A percentile compares a stretch with the other conserved stretches of the same genome.
Evolutionary conservation across 805 yeast genomes (phyloP).

Genomic region (Metschnikowia peoriensis): DNA sequence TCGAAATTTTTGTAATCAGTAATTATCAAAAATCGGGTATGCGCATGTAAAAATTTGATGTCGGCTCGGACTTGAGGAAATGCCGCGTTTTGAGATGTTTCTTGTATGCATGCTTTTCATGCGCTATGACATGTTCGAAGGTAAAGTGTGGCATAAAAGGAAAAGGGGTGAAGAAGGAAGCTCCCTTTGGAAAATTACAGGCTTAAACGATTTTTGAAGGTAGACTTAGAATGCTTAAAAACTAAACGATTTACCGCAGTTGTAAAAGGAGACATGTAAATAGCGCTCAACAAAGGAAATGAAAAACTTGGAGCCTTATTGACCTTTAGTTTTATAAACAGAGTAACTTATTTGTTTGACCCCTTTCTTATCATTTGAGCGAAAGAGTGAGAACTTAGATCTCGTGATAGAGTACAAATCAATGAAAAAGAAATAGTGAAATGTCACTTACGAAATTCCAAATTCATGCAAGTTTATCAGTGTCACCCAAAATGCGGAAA

Average conservation of each 20-base stretch:
- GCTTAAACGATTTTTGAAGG: not conserved
- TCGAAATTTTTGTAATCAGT: not conserved
- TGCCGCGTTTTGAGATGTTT: not conserved
- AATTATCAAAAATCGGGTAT: not conserved
- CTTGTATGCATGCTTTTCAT: not conserved
- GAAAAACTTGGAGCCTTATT: too few relatives aligned
- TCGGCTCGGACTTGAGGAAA: conserved; percentile 5
- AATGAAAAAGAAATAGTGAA: not conserved
- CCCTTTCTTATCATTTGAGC: not conserved
- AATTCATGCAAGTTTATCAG: too few relatives aligned
- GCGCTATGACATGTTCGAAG: conserved; percentile 4
- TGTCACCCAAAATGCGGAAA: not conserved
- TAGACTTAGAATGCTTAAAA: not conserved
- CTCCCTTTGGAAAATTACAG: not conserved
- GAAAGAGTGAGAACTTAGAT: not conserved
- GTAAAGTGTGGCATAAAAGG: not conserved
- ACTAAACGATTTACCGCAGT: too few relatives aligned
- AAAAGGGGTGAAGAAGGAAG: not conserved
- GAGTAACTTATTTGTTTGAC: not conserved
- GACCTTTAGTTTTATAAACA: not conserved
- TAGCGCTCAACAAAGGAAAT: not conserved
- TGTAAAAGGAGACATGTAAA: not conserved
- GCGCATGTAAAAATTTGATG: not conserved
- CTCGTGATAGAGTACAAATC: not conserved
- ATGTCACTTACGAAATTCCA: not conserved